Evolutionary conservation across 2,329 filamentous ascomycete species (phyloP).

Genomic region (Metarhizium robertsii): DNA sequence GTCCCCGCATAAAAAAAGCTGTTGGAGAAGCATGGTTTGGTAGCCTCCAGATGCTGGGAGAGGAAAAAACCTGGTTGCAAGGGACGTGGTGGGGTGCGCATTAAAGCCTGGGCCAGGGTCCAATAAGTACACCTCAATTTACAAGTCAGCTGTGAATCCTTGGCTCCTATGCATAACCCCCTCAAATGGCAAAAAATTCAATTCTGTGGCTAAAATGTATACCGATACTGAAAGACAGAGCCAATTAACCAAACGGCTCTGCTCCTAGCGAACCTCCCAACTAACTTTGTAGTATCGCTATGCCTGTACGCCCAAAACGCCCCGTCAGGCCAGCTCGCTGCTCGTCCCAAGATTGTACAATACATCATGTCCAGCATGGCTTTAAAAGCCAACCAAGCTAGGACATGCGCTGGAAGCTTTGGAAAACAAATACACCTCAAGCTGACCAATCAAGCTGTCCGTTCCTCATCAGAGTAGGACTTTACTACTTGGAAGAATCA

Average conservation of each 20-base stretch:
- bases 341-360: background rate
- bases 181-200: background rate
- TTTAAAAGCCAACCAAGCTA: background rate
- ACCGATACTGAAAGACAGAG: background rate
- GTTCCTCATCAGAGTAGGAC: constrained; percentile 5
- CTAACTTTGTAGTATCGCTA: constrained; percentile 4
- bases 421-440: background rate
- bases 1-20: constrained; percentile 2
- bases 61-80: too few species aligned
- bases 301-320: constrained; percentile 11
- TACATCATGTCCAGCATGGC: background rate
- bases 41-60: too few species aligned
- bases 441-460: background rate
- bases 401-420: background rate
- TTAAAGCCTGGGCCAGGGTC: too few species aligned
- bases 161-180: too few species aligned
- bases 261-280: background rate
- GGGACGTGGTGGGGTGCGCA: too few species aligned
- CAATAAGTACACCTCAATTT: too few species aligned
- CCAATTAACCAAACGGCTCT: background rate
- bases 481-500: constrained; percentile 14
- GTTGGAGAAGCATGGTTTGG: too few species aligned
- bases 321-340: constrained; percentile 2
- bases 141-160: too few species aligned
- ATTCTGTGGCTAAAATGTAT: background rate